Percentiles rank a stretch among this genome's conserved stretches.
These are phyloP conservation scores for Boletus austroedulis DNA, from an alignment of 1,284 basidiomycete species.

Conservation along the genomic window DNA sequence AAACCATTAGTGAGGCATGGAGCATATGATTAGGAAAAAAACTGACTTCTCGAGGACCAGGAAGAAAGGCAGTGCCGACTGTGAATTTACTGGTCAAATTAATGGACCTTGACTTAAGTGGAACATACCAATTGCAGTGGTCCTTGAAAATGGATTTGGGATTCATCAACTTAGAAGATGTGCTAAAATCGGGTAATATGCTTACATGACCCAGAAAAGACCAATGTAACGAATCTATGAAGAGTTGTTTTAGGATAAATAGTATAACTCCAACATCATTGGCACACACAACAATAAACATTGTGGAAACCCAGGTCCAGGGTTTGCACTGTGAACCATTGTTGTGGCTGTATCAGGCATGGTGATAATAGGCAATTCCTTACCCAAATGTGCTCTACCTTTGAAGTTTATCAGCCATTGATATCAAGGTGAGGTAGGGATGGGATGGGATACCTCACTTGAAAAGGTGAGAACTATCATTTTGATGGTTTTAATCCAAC, in stretches of 20 bases:
- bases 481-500: neutral
- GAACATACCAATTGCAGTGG: neutral
- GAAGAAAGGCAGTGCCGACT: neutral
- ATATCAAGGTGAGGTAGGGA: too few relatives aligned
- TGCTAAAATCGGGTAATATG: too few relatives aligned
- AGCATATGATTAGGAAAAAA: neutral
- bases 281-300: constrained; percentile 7
- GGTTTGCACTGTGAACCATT: neutral
- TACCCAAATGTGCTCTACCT: constrained; percentile 12
- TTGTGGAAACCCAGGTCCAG: constrained; percentile 5
- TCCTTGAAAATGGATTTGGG: too few relatives aligned
- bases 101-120: neutral
- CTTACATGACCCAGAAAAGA: too few relatives aligned
- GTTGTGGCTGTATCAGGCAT: too few relatives aligned
- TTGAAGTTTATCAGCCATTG: neutral
- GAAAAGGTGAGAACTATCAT: neutral
- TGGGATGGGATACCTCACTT: neutral
- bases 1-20: neutral
- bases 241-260: too few relatives aligned
- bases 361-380: too few relatives aligned
- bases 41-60: neutral
- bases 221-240: neutral
- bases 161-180: too few relatives aligned
- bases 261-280: too few relatives aligned
- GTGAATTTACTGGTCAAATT: neutral